Conservation (phyloP, 345 rosid genomes). For the Heritiera littoralis region DNA sequence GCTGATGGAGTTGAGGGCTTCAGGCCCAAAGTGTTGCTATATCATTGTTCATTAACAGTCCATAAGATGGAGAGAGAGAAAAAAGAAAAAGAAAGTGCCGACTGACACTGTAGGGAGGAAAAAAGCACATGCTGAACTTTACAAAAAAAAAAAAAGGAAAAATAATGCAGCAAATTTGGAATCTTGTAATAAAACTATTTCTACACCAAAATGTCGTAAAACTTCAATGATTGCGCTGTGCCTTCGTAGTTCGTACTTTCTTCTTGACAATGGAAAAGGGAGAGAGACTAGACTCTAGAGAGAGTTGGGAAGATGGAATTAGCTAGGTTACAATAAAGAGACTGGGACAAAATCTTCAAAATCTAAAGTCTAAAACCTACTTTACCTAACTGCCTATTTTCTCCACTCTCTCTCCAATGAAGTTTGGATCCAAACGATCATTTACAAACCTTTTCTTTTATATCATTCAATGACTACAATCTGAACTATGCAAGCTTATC, state of each 20-base stretch:
- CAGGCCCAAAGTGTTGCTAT: neutral
- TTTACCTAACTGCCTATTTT: slow-evolving; percentile 9
- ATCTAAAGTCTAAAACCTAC: slow-evolving; percentile 22
- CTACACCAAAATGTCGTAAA: neutral
- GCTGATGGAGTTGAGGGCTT: neutral
- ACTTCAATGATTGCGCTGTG: slow-evolving; percentile 2
- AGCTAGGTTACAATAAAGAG: slow-evolving; percentile 6
- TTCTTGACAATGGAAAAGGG: slow-evolving; percentile 18
- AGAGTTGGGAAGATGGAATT: neutral
- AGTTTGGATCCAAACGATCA: slow-evolving; percentile 17
- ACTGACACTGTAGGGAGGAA: neutral
- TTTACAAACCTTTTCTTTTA: neutral
- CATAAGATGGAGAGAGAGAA: neutral
- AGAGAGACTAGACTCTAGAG: neutral
- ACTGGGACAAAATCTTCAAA: slow-evolving; percentile 24
- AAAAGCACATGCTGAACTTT: neutral
- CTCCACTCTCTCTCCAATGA: slow-evolving; percentile 21
- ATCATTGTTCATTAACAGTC: neutral
- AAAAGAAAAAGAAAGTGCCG: neutral
- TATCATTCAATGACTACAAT: neutral
- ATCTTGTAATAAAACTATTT: slow-evolving; percentile 8
- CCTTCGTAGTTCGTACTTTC: slow-evolving; percentile 2
- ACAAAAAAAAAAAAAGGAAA: neutral
- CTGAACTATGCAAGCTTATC: neutral
- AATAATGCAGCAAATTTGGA: slow-evolving; percentile 10